Evolutionary conservation across 257 asterid species (phyloP), one percentile per base, ranked within the genome.

Genomic region (Sherardia arvensis): DNA sequence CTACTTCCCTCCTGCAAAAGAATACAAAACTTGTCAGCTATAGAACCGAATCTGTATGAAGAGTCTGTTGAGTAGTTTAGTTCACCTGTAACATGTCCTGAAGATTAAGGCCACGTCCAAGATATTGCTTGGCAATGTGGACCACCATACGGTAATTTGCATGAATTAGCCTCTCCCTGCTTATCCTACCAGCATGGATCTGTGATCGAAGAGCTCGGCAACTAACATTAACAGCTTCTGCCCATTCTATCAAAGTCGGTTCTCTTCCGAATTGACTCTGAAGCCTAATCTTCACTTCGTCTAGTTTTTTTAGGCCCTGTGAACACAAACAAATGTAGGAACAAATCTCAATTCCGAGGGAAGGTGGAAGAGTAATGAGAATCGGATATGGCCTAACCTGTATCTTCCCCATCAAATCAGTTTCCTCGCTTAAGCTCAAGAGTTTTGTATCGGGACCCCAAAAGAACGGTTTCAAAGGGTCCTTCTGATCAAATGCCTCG

Each of bases 61-160:
- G 53, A 33, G 49, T 60, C 49, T 12, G 4, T 17, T 34, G 14
- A 49, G 64, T 43, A 28, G 72, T 62, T 62, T 55, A 40, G 68
- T 59, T 79, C 64, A 88, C 98, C 95, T 88, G 98, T 80, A 91
- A 63, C 61, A 91, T 81, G 79, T 91, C 98, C 67, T 81, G 93
- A 61, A 91, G 79, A 77, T 73, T 82, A 62, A 91, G 86, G 67
- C 98, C 98, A 72, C 89, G 95, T 51, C 95, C 92, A 73, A 75
- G 87, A 77, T 88, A 91, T 74, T 83, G 85, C 85, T 82, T 91
- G 73, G 95, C 95, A 80, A 88, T 82, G 76, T 91, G 93, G 71
- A 86, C 89, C 74, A 91, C 98, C 95, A 91, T 62, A 14, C 95
- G 94, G 65, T 81, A 81, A 79, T 91, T 88, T 81, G 97, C 90